Evolutionary conservation across 352 stramenopile genomes (phyloP).

Genomic region (Lagenidium sp.): DNA sequence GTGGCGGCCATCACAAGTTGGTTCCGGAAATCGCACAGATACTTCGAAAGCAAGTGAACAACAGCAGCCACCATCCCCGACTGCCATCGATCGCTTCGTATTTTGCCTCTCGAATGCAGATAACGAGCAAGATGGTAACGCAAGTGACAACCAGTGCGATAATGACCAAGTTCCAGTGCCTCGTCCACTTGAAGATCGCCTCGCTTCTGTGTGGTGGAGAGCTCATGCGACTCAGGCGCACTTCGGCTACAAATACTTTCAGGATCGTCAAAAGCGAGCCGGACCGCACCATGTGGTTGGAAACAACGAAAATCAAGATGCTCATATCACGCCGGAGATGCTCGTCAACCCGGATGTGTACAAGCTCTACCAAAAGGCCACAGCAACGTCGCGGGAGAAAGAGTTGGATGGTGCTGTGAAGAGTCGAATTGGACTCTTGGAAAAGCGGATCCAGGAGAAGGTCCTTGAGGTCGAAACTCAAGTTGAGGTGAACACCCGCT

Average conservation of each 20-base stretch:
- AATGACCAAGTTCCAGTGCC: neutral
- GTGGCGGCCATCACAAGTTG: too few relatives aligned
- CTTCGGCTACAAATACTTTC: conserved; percentile 3
- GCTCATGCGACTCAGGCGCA: conserved; percentile 26
- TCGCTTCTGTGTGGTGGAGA: conserved; percentile 48
- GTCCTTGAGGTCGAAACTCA: conserved; percentile 36
- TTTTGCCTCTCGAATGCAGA: conserved; percentile 20
- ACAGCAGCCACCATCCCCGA: conserved; percentile 3
- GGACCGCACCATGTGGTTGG: neutral
- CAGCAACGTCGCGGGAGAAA: conserved; percentile 4
- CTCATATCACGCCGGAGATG: conserved; percentile 29
- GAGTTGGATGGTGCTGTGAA: conserved; percentile 18
- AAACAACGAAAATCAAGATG: neutral
- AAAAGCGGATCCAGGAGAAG: conserved; percentile 27
- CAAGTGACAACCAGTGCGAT: conserved; percentile 1
- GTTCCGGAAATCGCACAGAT: too few relatives aligned
- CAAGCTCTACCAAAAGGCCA: conserved; percentile 16
- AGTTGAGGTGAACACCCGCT: conserved; percentile 47
- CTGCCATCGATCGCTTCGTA: conserved; percentile 21
- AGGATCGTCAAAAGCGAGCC: conserved; percentile 2
- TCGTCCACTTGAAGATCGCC: conserved; percentile 15
- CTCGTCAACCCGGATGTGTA: conserved; percentile 42
- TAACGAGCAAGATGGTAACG: neutral
- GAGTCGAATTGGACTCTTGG: conserved; percentile 4
- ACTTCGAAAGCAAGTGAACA: conserved; percentile 1